phyloP scores from a whole-genome alignment of 305 asterid species.

The Petunia hybrid region DNA sequence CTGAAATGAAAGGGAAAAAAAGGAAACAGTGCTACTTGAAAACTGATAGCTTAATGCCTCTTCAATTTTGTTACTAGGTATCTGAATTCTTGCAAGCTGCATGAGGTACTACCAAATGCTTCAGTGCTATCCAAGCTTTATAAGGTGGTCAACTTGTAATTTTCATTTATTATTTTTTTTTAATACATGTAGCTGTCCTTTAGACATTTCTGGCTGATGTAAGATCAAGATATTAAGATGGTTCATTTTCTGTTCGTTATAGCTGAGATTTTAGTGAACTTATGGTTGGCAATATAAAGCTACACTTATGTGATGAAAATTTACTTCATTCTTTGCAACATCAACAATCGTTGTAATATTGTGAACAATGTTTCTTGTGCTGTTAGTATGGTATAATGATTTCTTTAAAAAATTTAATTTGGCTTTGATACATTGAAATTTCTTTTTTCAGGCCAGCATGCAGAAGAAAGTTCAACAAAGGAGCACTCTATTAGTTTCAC shows the following conservation, averaged over 20 bases:
- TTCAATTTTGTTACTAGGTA: conserved; percentile 35
- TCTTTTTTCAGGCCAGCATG: conserved; percentile 36
- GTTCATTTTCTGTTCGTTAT: background rate
- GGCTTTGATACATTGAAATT: background rate
- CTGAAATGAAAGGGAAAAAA: background rate
- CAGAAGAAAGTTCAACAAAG: conserved; percentile 34
- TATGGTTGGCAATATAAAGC: background rate
- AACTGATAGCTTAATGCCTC: conserved; percentile 14
- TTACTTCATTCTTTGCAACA: background rate
- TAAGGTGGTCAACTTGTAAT: conserved; percentile 34
- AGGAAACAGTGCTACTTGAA: conserved; percentile 15
- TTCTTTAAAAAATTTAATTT: background rate
- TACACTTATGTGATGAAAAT: background rate
- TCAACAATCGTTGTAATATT: background rate
- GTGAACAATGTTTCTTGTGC: background rate
- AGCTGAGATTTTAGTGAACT: background rate
- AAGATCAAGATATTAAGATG: background rate
- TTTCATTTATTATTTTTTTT: background rate
- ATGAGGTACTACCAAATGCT: conserved; percentile 33
- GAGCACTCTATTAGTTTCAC: conserved; percentile 37
- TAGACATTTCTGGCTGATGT: background rate
- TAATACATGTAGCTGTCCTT: background rate
- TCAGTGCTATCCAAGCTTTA: conserved; percentile 37
- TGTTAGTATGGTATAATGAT: background rate
- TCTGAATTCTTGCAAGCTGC: conserved; percentile 43